Base-by-base conservation (phyloP, 305 asterid genomes). In the Fraxinus nigra region DNA sequence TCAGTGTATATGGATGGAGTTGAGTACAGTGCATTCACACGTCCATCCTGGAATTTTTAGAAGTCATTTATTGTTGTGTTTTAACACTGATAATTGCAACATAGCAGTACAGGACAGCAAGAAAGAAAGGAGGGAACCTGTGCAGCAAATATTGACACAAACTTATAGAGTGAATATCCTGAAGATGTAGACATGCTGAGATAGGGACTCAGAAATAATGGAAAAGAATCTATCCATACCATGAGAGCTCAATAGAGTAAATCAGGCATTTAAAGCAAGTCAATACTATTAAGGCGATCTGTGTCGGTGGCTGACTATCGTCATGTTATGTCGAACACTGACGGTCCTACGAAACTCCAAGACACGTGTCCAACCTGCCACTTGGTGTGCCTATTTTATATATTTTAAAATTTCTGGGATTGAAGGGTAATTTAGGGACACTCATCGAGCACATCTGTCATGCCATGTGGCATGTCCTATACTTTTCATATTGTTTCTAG, bases 11-110 rank as follows among this genome's bases (percentile, higher is more conserved):
- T 85, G 74, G 95, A 91, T 74, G 97, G 95, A 24, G 92, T 89
- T n/a, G 97, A 92, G 82, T 92, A 92, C 20, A 92, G 86, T 4
- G 93, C 97, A 91, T 92, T 92, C 75, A 92, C 93, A 81, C 97
- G 97, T 40, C 97, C 97, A 89, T 92, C 97, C 97, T 92, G 87
- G 54, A 70, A 69, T 76, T 18, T 70, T 78, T 54, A 46, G 30
- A 82, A 35, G 51, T 72, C 28, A 81, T 74, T 54, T 65, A 82
- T 59, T 82, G 48, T 40, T 75, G 48, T 46, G 77, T 67, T 75
- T 40, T 22, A 78, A 28, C 43, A 61, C n/a, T 7, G 30, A 56
- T 76, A 54, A 28, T 69, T 24, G 72, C 80, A 73, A 77, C 73
- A 10, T 33, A 32, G 9, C 11, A 28, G 43, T 28, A 70, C 46